Base-by-base conservation (phyloP, 345 rosid species). In the Aquilaria sinensis region DNA sequence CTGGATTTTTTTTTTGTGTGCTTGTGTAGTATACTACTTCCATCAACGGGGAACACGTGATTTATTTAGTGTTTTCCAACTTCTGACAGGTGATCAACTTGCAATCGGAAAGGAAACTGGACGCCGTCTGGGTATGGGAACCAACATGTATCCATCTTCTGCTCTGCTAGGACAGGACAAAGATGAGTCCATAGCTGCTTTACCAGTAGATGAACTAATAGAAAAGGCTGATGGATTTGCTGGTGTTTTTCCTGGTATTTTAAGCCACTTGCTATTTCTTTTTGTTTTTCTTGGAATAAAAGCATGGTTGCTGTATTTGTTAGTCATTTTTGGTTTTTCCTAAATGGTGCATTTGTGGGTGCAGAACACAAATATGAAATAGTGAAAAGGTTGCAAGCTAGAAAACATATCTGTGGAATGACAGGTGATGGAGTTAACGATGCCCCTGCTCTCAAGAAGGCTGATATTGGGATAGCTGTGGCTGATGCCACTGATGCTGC, bases 151-250 rank as follows among this genome's bases (percentile, higher is more conserved):
- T 67, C 97, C 99, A 56, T 83, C 99, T 29, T 90, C 99, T 67
- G 89, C 97, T 65, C 77, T 94, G 75, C 80, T 94, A 47, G 97
- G 99, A 63, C 97, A 94, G 67, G 75, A 86, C 77, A 93, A 93
- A 75, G 97, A 88, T 69, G 97, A 90, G 77, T 90, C 99, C 14
- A 86, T 94, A 46, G 96, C 63, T 63, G 86, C 95, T 55, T 78
- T 93, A 68, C 97, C 97, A 7, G 63, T 94, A n/a, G 97, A 94
- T 74, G 99, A 94, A 75, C 84, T 94, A 67, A 94, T 94, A 47
- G 99, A 94, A 70, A 88, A 90, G 67, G 99, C 99, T 43, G 99
- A 94, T 82, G 99, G 99, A n/a, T 94, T 94, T 77, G 99, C 97
- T 75, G 99, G 99, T 13, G 97, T 94, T 62, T 94, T 94, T 71